Evolutionary conservation across 2,329 filamentous ascomycete genomes (phyloP), one percentile per base, ranked within the genome.

Genomic region (Cladosporium sp.): DNA sequence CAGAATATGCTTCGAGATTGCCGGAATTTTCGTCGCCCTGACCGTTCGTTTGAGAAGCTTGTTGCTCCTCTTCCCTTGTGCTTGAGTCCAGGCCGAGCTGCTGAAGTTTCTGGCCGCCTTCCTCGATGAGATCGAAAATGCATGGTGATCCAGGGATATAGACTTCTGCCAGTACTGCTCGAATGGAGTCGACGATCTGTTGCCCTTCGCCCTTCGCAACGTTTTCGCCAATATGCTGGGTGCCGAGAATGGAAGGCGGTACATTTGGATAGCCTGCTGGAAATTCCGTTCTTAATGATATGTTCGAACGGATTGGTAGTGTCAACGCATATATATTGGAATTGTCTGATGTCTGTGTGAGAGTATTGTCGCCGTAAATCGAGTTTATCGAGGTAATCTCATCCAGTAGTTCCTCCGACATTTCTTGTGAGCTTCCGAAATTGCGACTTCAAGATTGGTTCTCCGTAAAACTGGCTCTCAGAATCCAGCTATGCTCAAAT

Each of bases 41-140:
- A 67, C 65, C 61, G 48, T 50, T 43, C 48, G 48, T 34, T 50
- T 50, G 48, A 50, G 48, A 9, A 50, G 48, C 19, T 50, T 50
- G 48, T 50, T 50, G 48, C 45, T 43, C 40, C 44, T 45, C 37
- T 44, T 42, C 38, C 38, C 45, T 43, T 37, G 38, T 22, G 44
- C 52, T 40, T 46, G 52, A 18, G 37, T 62, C 59, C 44, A 61
- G 46, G 58, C 63, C 59, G 60, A 66, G 58, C 53, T 65, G 59
- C 58, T 66, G 58, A 68, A 70, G 63, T 46, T 60, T 66, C 59
- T 61, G 55, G 9, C 49, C 56, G 37, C 66, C 53, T 50, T 69
- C 80, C 59, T 95, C 91, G 35, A 96, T 78, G n/a, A 95, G 79
- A 66, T 96, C 92, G 63, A 91, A 98, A 3, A 98, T 74, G 63